Conservation (phyloP, 208 protist species). For the Acanthamoeba healyi region DNA sequence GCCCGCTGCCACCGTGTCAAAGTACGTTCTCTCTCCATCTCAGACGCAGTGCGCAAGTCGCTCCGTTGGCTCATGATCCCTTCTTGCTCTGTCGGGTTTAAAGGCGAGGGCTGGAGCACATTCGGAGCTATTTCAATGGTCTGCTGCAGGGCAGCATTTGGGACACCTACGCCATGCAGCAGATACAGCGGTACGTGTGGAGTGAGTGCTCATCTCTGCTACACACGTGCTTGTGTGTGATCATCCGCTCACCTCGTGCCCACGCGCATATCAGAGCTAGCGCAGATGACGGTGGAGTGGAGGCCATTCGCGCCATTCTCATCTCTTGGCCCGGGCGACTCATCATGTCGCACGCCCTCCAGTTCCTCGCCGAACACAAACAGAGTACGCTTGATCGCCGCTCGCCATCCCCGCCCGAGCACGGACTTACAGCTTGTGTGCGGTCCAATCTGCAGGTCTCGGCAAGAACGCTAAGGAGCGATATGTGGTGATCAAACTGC, state of each 20-base stretch:
- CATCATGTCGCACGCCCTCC: conserved; percentile 32
- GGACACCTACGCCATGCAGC: conserved; percentile 59
- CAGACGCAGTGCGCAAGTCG: too few species aligned
- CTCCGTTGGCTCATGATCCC: too few species aligned
- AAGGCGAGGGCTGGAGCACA: conserved; percentile 23
- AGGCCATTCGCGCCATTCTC: conserved; percentile 23
- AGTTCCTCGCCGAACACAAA: conserved; percentile 26
- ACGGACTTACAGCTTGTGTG: too few species aligned
- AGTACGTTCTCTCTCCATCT: neutral
- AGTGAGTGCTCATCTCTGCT: too few species aligned
- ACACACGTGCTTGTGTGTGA: neutral
- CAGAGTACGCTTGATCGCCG: too few species aligned
- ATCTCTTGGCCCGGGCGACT: conserved; percentile 20
- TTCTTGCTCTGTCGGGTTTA: neutral
- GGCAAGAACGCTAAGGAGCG: conserved; percentile 19
- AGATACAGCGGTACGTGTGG: conserved; percentile 1
- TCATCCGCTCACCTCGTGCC: neutral
- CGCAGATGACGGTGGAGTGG: neutral
- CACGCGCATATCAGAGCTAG: neutral
- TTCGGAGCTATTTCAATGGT: conserved; percentile 38
- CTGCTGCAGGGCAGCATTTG: neutral
- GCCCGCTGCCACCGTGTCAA: neutral
- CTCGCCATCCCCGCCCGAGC: too few species aligned
- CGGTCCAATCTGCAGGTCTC: too few species aligned
- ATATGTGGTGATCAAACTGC: conserved; percentile 19